Evolutionary conservation across 1,139 yeast species (phyloP).

Genomic region (Blastobotrys capitulatus): DNA sequence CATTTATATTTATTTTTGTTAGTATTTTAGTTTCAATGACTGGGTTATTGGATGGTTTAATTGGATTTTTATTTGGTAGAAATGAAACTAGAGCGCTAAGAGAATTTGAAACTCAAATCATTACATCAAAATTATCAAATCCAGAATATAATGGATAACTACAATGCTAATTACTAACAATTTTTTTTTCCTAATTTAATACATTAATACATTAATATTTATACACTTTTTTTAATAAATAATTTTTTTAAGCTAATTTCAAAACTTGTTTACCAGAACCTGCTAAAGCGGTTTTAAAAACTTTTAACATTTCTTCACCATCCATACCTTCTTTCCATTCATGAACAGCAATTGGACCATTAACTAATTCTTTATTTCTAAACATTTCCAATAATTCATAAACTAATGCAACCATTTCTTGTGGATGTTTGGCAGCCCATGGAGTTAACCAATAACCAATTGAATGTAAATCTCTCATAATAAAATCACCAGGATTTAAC

Average conservation of each 20-base stretch:
- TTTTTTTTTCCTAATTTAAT: neutral
- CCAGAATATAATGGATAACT: slow-evolving; percentile 12
- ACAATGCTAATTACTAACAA: neutral
- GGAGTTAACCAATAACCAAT: neutral
- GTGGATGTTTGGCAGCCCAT: neutral
- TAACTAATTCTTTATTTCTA: neutral
- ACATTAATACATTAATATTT: neutral
- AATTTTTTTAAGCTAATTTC: too few species aligned
- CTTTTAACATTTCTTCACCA: slow-evolving; percentile 37
- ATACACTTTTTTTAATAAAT: neutral
- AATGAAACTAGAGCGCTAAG: slow-evolving; percentile 69
- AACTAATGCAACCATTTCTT: neutral
- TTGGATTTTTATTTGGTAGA: slow-evolving; percentile 74
- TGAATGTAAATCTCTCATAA: neutral
- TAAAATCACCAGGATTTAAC: neutral
- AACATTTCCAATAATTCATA: neutral
- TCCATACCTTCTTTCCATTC: slow-evolving; percentile 17
- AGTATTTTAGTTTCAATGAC: slow-evolving; percentile 49
- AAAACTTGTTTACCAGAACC: neutral
- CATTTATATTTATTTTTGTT: slow-evolving; percentile 48
- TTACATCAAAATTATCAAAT: slow-evolving; percentile 25
- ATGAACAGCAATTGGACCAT: neutral
- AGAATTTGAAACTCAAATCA: slow-evolving; percentile 46
- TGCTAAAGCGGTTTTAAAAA: neutral
- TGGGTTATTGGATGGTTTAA: slow-evolving; percentile 71